Conservation (phyloP, 352 stramenopile species). For the Phytophthora quininea region DNA sequence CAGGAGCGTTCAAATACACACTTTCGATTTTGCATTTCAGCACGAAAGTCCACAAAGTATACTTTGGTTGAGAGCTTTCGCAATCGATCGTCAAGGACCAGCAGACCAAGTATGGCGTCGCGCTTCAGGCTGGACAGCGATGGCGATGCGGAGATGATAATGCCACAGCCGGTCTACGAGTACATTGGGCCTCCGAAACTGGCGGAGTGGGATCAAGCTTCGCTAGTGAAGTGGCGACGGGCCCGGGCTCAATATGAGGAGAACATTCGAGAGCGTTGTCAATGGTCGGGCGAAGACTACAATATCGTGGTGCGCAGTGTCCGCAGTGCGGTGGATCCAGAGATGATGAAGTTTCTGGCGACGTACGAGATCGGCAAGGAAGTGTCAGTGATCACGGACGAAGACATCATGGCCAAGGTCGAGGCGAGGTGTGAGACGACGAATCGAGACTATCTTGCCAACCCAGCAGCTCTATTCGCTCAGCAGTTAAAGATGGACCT, state of each 20-base stretch:
- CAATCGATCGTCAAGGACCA: constrained; percentile 13
- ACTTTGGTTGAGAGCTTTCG: constrained; percentile 14
- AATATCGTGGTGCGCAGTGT: constrained; percentile 4
- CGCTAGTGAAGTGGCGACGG: constrained; percentile 4
- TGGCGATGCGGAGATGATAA: constrained; percentile 19
- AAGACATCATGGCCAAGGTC: constrained; percentile 10
- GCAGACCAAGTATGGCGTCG: not conserved
- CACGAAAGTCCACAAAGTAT: constrained; percentile 21
- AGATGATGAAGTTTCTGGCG: constrained; percentile 11
- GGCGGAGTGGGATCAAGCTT: constrained; percentile 2
- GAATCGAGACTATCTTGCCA: constrained; percentile 6
- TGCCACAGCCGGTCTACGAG: constrained; percentile 17
- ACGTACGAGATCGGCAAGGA: constrained; percentile 17
- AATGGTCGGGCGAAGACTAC: constrained; percentile 10
- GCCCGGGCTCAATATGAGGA: constrained; percentile 19
- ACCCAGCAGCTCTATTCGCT: constrained; percentile 15
- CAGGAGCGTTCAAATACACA: not conserved
- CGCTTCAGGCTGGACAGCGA: constrained; percentile 17
- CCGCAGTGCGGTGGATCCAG: constrained; percentile 5
- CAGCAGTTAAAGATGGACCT: constrained; percentile 19
- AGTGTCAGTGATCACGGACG: constrained; percentile 2
- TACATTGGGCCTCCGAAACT: constrained; percentile 18
- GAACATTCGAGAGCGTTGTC: constrained; percentile 15
- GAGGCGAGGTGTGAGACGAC: constrained; percentile 2
- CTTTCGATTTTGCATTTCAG: not conserved